These are phyloP conservation scores for Lichtheimia corymbifera DNA, from an alignment of 371 early-diverging fungal genomes.

Conservation along the genomic window DNA sequence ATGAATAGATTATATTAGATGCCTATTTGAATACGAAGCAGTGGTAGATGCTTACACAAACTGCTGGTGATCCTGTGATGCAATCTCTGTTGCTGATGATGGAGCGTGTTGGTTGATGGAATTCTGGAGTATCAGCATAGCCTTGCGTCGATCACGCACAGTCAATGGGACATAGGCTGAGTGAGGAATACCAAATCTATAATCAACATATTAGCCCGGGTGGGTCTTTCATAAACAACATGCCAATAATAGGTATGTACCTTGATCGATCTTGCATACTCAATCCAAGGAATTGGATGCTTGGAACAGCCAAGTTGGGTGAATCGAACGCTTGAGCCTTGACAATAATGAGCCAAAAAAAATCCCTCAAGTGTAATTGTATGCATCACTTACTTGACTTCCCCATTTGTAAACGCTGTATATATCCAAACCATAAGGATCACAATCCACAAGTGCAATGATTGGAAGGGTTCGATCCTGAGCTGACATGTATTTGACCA, in stretches of 20 bases:
- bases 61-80: slow-evolving; percentile 3
- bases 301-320: slow-evolving; percentile 35
- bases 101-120: background rate
- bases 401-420: slow-evolving; percentile 55
- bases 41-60: background rate
- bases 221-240: background rate
- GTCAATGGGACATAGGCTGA: slow-evolving; percentile 12
- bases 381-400: slow-evolving; percentile 21
- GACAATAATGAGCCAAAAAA: background rate
- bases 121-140: slow-evolving; percentile 13
- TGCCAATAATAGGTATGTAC: slow-evolving; percentile 8
- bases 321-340: slow-evolving; percentile 42
- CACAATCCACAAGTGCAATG: slow-evolving; percentile 42
- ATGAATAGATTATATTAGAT: slow-evolving; percentile 20
- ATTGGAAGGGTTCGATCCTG: slow-evolving; percentile 25
- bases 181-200: background rate
- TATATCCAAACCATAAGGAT: slow-evolving; percentile 53
- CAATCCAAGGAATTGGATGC: slow-evolving; percentile 35
- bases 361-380: background rate
- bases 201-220: too few species aligned
- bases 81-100: slow-evolving; percentile 13
- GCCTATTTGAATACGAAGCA: slow-evolving; percentile 11
- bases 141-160: slow-evolving; percentile 29
- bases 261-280: slow-evolving; percentile 27
- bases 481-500: slow-evolving; percentile 32